Evolutionary conservation across 768 basidiomycete genomes (phyloP).

Genomic region (Solioccasus polychromus): DNA sequence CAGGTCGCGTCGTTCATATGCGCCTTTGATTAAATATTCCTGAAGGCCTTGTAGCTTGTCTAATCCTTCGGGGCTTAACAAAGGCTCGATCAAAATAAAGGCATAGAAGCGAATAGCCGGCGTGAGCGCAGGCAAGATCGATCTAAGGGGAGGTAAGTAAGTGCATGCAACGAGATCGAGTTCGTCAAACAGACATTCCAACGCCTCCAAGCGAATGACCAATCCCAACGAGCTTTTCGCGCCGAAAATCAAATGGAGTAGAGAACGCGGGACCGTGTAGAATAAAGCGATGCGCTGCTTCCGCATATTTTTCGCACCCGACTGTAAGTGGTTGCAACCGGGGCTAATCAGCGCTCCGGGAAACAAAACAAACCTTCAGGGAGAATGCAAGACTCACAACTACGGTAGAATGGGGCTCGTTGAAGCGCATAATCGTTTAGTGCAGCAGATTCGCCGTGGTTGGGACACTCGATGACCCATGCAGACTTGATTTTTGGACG

Average conservation of each 20-base stretch:
- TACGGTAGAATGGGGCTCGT: constrained; percentile 40
- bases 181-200: constrained; percentile 45
- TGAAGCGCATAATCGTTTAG: constrained; percentile 51
- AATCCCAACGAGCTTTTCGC: constrained; percentile 55
- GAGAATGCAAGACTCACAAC: constrained; percentile 38
- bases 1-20: constrained; percentile 47
- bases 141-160: constrained; percentile 33
- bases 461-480: constrained; percentile 71
- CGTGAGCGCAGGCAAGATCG: constrained; percentile 49
- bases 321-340: constrained; percentile 35
- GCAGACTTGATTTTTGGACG: constrained; percentile 36
- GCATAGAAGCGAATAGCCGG: constrained; percentile 46
- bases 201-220: constrained; percentile 71
- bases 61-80: constrained; percentile 52
- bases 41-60: constrained; percentile 42
- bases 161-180: background rate
- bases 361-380: background rate
- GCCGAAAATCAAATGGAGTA: constrained; percentile 45
- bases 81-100: constrained; percentile 61
- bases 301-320: constrained; percentile 62
- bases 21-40: constrained; percentile 40
- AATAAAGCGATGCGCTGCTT: constrained; percentile 57
- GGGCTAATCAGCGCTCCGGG: background rate
- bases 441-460: constrained; percentile 61
- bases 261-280: constrained; percentile 37